phyloP scores from a whole-genome alignment of 1,139 yeast genomes.

The Yamadazyma trypodendri region DNA sequence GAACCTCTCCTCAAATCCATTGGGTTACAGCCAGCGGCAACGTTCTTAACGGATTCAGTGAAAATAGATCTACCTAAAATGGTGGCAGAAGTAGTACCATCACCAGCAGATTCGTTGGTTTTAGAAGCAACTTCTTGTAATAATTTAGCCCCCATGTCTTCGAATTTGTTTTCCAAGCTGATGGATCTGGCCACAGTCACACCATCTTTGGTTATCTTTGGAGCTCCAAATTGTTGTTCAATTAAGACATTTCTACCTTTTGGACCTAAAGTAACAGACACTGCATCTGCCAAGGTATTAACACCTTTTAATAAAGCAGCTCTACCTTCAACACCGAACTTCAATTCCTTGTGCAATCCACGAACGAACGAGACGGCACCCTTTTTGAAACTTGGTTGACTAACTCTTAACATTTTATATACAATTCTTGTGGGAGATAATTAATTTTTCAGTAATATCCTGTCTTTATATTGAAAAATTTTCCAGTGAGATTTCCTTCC shows the following conservation, averaged over 20 bases:
- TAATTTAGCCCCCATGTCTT: constrained; percentile 94
- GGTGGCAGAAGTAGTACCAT: constrained; percentile 98
- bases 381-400: constrained; percentile 47
- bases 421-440: neutral
- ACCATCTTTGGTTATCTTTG: constrained; percentile 99
- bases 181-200: constrained; percentile 95
- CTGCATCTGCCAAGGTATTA: constrained; percentile 95
- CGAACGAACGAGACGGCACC: constrained; percentile 44
- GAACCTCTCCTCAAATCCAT: constrained; percentile 99
- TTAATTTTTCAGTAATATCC: neutral
- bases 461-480: constrained; percentile 15
- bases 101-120: constrained; percentile 98
- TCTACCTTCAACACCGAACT: constrained; percentile 98
- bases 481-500: constrained; percentile 14
- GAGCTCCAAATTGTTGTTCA: constrained; percentile 96
- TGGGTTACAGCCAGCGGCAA: constrained; percentile 99
- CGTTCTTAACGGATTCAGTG: constrained; percentile 96
- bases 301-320: constrained; percentile 96
- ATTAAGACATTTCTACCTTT: constrained; percentile 97
- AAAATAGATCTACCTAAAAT: constrained; percentile 96
- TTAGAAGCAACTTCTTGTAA: constrained; percentile 97
- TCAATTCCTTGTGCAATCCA: constrained; percentile 85
- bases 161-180: constrained; percentile 86
- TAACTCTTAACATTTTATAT: constrained; percentile 53
- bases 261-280: constrained; percentile 95